A percentile compares a stretch with the other conserved stretches of the same genome.
Conservation (phyloP, 2,329 filamentous ascomycete genomes). For the Colletotrichum incanum region DNA sequence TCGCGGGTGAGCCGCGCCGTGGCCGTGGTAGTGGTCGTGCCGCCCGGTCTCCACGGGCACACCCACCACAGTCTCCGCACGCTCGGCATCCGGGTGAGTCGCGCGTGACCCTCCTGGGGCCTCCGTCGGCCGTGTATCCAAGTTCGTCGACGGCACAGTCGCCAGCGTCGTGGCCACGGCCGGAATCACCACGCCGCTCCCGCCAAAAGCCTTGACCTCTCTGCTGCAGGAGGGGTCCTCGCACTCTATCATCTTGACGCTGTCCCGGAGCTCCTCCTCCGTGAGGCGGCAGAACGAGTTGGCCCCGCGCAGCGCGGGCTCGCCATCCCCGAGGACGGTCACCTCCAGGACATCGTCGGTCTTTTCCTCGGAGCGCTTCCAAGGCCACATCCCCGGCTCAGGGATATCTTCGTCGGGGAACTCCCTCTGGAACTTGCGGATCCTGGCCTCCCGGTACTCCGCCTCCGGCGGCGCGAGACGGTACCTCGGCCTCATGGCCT, state of each 20-base stretch:
- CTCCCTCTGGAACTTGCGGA: background rate
- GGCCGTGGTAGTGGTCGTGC: background rate
- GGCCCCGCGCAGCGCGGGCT: background rate
- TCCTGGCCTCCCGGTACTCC: background rate
- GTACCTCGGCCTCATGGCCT: background rate
- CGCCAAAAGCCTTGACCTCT: background rate
- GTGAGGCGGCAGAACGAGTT: background rate
- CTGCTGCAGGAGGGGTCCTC: background rate
- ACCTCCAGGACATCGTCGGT: background rate
- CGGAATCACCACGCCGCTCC: background rate
- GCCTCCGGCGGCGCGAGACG: background rate
- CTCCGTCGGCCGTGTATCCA: background rate
- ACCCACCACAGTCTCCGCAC: background rate
- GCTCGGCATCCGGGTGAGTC: background rate
- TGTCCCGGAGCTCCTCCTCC: background rate
- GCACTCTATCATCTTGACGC: background rate
- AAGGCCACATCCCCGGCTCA: background rate
- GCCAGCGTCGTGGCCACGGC: background rate
- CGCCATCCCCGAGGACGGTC: background rate
- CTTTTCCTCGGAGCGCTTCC: background rate
- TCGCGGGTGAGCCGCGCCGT: background rate
- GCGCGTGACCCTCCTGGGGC: background rate
- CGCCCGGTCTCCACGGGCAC: background rate
- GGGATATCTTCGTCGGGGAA: conserved; percentile 3
- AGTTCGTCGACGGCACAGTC: background rate